Evolutionary conservation across 2,329 filamentous ascomycete genomes (phyloP).

Genomic region (Claviceps quebecensis): DNA sequence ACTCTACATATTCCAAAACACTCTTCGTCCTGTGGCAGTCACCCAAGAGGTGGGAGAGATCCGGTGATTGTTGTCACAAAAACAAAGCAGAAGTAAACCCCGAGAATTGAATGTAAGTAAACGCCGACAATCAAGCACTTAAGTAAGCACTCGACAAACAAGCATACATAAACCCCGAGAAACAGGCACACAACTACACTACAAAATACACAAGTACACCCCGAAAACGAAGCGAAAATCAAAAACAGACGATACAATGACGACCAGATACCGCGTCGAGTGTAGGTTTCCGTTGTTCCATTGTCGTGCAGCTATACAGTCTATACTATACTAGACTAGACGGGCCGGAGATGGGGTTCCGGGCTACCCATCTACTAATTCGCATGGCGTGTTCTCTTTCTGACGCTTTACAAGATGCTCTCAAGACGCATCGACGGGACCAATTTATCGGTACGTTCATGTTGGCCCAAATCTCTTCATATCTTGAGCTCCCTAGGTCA

Average conservation of each 20-base stretch:
- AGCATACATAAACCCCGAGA: too few relatives aligned
- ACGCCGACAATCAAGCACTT: too few relatives aligned
- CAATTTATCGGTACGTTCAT: slow-evolving; percentile 58
- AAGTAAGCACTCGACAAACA: too few relatives aligned
- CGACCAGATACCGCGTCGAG: slow-evolving; percentile 55
- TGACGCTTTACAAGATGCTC: slow-evolving; percentile 31
- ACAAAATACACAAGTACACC: too few relatives aligned
- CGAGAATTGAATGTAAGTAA: too few relatives aligned
- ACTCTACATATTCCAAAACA: too few relatives aligned
- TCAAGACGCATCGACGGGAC: slow-evolving; percentile 78
- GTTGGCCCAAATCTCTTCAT: background rate
- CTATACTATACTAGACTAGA: background rate
- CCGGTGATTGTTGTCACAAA: too few relatives aligned
- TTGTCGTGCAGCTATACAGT: background rate
- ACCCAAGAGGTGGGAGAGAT: too few relatives aligned
- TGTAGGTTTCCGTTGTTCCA: slow-evolving; percentile 35
- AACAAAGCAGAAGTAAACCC: too few relatives aligned
- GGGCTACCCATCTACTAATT: background rate
- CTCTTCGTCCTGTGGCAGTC: too few relatives aligned
- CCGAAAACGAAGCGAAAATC: background rate
- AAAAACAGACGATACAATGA: slow-evolving; percentile 28
- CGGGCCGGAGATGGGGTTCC: background rate
- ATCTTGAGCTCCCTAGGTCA: too few relatives aligned
- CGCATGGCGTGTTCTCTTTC: background rate
- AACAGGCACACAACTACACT: too few relatives aligned